phyloP scores from a whole-genome alignment of 2,329 filamentous ascomycete genomes.

The Nannizziopsis barbatae region DNA sequence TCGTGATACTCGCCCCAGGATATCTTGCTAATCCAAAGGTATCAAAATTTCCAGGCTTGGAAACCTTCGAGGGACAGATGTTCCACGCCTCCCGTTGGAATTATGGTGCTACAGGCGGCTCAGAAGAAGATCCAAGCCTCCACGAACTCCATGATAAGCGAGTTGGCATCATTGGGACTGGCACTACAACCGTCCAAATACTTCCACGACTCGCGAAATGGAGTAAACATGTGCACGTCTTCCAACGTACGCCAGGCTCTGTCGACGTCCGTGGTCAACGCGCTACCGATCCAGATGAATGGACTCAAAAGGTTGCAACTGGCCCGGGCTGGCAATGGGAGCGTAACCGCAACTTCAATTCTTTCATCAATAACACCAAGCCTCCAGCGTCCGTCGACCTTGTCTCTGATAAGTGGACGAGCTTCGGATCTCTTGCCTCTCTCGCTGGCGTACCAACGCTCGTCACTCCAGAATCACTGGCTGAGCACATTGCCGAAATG shows the following conservation, averaged over 20 bases:
- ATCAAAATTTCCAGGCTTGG: slow-evolving; percentile 31
- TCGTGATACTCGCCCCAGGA: slow-evolving; percentile 32
- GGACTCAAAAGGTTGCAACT: slow-evolving; percentile 11
- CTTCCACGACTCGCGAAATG: slow-evolving; percentile 33
- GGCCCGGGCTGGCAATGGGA: slow-evolving; percentile 20
- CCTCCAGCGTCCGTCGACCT: slow-evolving; percentile 11
- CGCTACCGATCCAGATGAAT: slow-evolving; percentile 12
- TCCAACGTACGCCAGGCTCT: slow-evolving; percentile 34
- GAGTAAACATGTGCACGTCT: slow-evolving; percentile 31
- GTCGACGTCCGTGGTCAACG: slow-evolving; percentile 18
- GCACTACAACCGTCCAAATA: slow-evolving; percentile 34
- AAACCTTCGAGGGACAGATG: slow-evolving; percentile 30
- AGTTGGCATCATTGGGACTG: slow-evolving; percentile 37
- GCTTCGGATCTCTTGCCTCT: slow-evolving; percentile 1
- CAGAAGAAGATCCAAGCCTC: slow-evolving; percentile 18
- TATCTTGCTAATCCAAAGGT: slow-evolving; percentile 38
- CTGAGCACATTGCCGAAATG: slow-evolving; percentile 9
- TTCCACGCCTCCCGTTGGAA: slow-evolving; percentile 39
- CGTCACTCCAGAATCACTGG: slow-evolving; percentile 27
- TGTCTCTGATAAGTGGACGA: neutral
- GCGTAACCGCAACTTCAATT: slow-evolving; percentile 23
- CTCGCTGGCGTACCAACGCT: slow-evolving; percentile 28
- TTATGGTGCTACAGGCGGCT: slow-evolving; percentile 33
- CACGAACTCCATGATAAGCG: slow-evolving; percentile 31
- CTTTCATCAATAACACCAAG: slow-evolving; percentile 20